phyloP scores from a whole-genome alignment of 495 filamentous ascomycete genomes.

The Rhypophila decipiens region DNA sequence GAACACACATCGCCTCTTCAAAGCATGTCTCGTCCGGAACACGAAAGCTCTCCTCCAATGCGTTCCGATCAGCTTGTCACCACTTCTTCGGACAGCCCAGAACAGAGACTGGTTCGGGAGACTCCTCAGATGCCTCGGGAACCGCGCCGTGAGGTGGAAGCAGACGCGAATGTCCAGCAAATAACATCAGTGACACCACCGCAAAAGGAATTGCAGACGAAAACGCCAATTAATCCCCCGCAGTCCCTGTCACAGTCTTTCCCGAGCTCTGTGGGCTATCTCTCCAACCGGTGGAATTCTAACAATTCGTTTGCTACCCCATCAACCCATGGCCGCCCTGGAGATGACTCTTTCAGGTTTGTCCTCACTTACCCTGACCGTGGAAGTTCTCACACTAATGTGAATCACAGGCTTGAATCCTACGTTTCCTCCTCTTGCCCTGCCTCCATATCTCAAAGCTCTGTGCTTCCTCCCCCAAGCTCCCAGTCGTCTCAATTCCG shows the following conservation, averaged over 20 bases:
- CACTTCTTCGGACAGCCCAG: conserved; percentile 7
- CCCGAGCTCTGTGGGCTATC: conserved; percentile 29
- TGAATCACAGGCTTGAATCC: conserved; percentile 23
- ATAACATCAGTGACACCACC: conserved; percentile 9
- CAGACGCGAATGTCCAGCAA: background rate
- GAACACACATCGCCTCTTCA: conserved; percentile 16
- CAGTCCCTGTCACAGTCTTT: conserved; percentile 19
- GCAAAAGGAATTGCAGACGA: conserved; percentile 2
- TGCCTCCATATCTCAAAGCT: conserved; percentile 13
- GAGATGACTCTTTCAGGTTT: conserved; percentile 33
- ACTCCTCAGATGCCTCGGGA: background rate
- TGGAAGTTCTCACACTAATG: background rate
- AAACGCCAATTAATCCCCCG: background rate
- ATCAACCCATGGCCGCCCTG: conserved; percentile 18
- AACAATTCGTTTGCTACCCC: conserved; percentile 31
- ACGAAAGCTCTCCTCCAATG: conserved; percentile 7
- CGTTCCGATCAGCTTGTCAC: conserved; percentile 10
- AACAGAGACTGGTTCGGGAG: conserved; percentile 1
- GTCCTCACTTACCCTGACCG: background rate
- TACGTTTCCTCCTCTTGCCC: conserved; percentile 32
- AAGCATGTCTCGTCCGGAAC: conserved; percentile 8
- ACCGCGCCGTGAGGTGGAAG: background rate
- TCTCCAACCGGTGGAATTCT: conserved; percentile 34
- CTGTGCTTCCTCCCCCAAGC: conserved; percentile 21
- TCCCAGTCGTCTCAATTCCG: conserved; percentile 46